Evolutionary conservation across 2,329 filamentous ascomycete species (phyloP), one percentile per base, ranked within the genome.

Genomic region (Aspergillus floridensis): DNA sequence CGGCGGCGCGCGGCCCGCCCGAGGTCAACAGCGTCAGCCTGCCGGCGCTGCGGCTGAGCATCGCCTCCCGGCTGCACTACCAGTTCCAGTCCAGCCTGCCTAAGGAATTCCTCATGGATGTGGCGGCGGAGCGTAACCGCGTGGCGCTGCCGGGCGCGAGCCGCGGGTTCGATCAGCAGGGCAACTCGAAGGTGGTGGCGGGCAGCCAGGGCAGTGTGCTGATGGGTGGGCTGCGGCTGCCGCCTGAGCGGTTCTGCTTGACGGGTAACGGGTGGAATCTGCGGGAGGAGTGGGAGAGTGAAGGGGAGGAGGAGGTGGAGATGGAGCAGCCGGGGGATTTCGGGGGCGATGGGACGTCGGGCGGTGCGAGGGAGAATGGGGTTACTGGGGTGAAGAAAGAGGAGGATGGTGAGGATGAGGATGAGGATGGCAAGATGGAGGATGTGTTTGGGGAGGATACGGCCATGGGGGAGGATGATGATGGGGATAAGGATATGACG

Each of bases 241-340:
- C 86, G 61, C 82, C 83, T 14, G 86, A 88, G 78, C 76, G 84
- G 70, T 88, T 86, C 66, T 85, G 83, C 70, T 74, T 85, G 53
- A 85, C 82, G 3, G 84, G 84, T 0, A 76, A 77, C 8, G 82
- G 80, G 35, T 86, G 83, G 84, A 78, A 79, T 41, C 70, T 86
- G 72, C 81, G 79, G 69, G 82, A 85, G 59, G 82, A 84, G 66
- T 85, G 82, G 83, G 82, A 84, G 56, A 82, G 80, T 66, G 82
- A 84, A 54, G 79, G 76, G 0, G 81, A 82, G 57, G 79, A 80
- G 63, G 78, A 79, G 49, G 63, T 68, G n/a, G 67, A 63, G 53
- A 66, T 56, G 29, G 66, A 64, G 47, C 66, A 68, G 32, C 11
- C 14, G 32, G 32, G 68, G 35, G 70, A 67, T 22, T 70, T 67